A percentile compares a stretch with the other conserved stretches of the same genome.
phyloP scores from a whole-genome alignment of 179 eudicot genomes.

The Spergularia azorica region DNA sequence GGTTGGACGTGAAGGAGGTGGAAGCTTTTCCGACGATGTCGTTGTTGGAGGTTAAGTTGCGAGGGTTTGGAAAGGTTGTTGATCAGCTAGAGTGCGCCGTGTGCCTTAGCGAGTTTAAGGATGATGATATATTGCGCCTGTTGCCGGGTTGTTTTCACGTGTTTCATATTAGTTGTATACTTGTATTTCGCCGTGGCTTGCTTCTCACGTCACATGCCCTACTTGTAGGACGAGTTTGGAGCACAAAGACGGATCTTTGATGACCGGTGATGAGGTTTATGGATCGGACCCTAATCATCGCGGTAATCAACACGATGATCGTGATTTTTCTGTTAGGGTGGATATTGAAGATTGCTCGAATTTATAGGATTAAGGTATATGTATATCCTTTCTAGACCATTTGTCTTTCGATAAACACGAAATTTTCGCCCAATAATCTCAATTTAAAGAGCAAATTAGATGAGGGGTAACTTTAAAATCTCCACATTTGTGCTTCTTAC shows the following conservation, averaged over 20 bases:
- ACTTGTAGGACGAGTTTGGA: conserved; percentile 38
- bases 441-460: neutral
- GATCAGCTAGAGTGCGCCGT: conserved; percentile 45
- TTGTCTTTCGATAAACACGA: no score
- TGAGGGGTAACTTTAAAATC: neutral
- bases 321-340: neutral
- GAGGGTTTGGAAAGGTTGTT: conserved; percentile 24
- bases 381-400: no score
- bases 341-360: no score
- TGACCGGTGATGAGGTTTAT: neutral
- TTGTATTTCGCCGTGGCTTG: conserved; percentile 53
- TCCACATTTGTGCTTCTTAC: conserved; percentile 5
- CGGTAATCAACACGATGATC: neutral
- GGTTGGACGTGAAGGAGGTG: conserved; percentile 31
- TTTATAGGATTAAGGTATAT: no score
- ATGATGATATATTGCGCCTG: conserved; percentile 36
- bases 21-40: conserved; percentile 38
- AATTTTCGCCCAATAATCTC: no score
- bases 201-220: conserved; percentile 49
- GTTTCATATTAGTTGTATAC: conserved; percentile 44
- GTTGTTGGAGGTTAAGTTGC: conserved; percentile 39
- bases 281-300: no score
- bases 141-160: conserved; percentile 56
- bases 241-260: neutral
- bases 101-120: conserved; percentile 46